These are phyloP conservation scores for Mucor ambiguus DNA, from an alignment of 371 early-diverging fungal species.

Conservation along the genomic window DNA sequence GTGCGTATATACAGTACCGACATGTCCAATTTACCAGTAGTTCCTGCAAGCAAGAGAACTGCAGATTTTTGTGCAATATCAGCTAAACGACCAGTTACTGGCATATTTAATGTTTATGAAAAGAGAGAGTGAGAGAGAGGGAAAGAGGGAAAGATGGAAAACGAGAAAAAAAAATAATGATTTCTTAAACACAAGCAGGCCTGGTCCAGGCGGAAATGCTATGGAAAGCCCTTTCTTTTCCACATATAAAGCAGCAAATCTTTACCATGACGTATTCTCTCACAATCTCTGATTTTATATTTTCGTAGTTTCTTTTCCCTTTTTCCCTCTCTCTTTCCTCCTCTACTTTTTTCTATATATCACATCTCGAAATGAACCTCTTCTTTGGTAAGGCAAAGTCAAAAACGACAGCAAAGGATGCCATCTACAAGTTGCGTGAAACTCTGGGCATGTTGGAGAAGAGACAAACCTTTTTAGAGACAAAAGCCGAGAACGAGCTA, in stretches of 20 bases:
- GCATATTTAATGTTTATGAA: constrained; percentile 25
- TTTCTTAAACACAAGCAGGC: neutral
- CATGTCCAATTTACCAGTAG: constrained; percentile 38
- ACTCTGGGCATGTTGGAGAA: constrained; percentile 94
- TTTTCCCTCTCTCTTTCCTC: neutral
- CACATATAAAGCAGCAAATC: constrained; percentile 1
- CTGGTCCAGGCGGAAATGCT: neutral
- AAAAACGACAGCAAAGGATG: constrained; percentile 90
- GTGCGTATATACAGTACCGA: neutral
- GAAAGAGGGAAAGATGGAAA: neutral
- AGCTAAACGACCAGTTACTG: constrained; percentile 41
- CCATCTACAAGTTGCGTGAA: constrained; percentile 91
- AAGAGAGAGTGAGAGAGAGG: constrained; percentile 10
- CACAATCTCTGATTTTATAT: neutral
- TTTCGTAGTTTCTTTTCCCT: constrained; percentile 6
- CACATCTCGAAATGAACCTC: constrained; percentile 66
- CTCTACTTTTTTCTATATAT: neutral
- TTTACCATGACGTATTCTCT: constrained; percentile 6
- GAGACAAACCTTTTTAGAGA: constrained; percentile 84
- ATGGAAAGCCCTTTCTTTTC: neutral
- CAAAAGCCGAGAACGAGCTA: constrained; percentile 87
- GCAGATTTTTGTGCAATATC: constrained; percentile 55
- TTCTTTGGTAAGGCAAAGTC: constrained; percentile 82
- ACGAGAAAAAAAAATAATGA: neutral
- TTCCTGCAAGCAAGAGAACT: constrained; percentile 50